Evolutionary conservation across 805 yeast genomes (phyloP), one percentile per base, ranked within the genome.

Genomic region (Wickerhamomyces mucosus): DNA sequence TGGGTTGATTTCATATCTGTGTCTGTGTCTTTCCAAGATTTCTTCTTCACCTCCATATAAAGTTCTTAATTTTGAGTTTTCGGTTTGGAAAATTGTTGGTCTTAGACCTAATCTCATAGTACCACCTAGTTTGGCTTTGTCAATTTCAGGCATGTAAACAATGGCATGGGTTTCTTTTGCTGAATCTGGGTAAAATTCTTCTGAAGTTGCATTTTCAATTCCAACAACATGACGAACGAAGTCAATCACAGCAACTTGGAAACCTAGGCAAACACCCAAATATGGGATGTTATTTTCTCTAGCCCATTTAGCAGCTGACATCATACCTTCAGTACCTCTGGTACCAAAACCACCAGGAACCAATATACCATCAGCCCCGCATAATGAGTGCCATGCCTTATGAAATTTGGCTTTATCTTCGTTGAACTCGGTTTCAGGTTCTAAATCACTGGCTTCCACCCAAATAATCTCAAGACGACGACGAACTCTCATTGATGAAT

Each of bases 281-380:
- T 79, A 92, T 31, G 99, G 99, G 37, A 85, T 72, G 51, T 79
- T 72, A 64, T 85, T 85, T 59, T 81, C 95, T 64, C 99, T 78
- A n/a, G 98, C 98, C 80, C 94, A 92, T 59, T 83, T 80, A 34
- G 96, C 94, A 38, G 97, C 98, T 23, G 83, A 65, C 55, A 92
- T 69, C 99, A 92, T 92, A 48, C 98, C 99, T 63, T 92, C 97
- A 37, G 85, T 84, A 61, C 99, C 99, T 59, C 99, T 79, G 30
- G 75, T 61, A 37, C 99, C 99, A 53, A 92, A 92, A 2, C 99
- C 99, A 54, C 99, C 99, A 24, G 99, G 98, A 36, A 92, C 96
- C 37, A 92, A 70, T 42, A 92, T 81, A 59, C 98, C 97, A 58
- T 92, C 95, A 17, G 97, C 95, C 49, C 80, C 75, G 56, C 95